Evolutionary conservation across 2,329 filamentous ascomycete genomes (phyloP).

Genomic region (Decorospora gaudefroyi): DNA sequence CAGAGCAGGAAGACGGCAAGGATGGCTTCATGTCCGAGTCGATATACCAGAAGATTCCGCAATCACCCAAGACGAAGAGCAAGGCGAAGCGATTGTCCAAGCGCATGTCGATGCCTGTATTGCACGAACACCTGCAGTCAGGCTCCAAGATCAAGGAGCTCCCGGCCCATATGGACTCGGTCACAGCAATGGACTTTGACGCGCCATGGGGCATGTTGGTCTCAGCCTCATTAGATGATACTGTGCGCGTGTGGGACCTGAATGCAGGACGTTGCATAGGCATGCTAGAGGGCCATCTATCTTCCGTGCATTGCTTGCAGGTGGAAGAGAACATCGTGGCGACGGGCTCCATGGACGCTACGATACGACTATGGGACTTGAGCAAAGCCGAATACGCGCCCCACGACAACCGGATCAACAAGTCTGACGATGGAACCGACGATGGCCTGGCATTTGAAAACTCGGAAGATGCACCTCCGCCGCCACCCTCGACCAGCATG

Average conservation of each 20-base stretch:
- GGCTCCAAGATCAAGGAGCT: slow-evolving; percentile 88
- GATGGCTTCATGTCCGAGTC: slow-evolving; percentile 92
- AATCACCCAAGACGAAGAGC: slow-evolving; percentile 54
- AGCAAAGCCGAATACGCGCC: slow-evolving; percentile 85
- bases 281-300: slow-evolving; percentile 87
- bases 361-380: slow-evolving; percentile 92
- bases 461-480: slow-evolving; percentile 71
- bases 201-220: slow-evolving; percentile 96
- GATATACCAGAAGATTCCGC: slow-evolving; percentile 88
- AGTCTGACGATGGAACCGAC: slow-evolving; percentile 50
- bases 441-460: slow-evolving; percentile 73
- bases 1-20: slow-evolving; percentile 59
- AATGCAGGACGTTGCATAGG: slow-evolving; percentile 93
- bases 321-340: slow-evolving; percentile 95
- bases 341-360: slow-evolving; percentile 92
- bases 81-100: slow-evolving; percentile 61
- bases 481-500: slow-evolving; percentile 73
- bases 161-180: slow-evolving; percentile 81
- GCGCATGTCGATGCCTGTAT: slow-evolving; percentile 85
- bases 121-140: slow-evolving; percentile 93
- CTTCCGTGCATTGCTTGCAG: slow-evolving; percentile 88
- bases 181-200: slow-evolving; percentile 94
- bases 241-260: slow-evolving; percentile 93
- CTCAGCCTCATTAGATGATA: slow-evolving; percentile 88
- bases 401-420: slow-evolving; percentile 59